Evolutionary conservation across 805 yeast species (phyloP), one percentile per base, ranked within the genome.

Genomic region (Kazachstania viticola): DNA sequence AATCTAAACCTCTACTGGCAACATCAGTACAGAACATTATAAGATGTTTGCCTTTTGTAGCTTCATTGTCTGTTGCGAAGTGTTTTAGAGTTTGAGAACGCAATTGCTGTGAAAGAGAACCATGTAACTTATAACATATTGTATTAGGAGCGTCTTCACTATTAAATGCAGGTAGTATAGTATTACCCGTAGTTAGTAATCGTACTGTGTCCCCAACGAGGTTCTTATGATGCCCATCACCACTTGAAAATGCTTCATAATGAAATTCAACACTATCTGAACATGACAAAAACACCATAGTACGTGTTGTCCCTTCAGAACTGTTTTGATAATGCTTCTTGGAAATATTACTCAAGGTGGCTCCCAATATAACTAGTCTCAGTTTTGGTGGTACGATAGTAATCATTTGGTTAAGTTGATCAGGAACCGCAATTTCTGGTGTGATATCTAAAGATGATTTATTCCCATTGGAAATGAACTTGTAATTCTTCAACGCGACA

Each of bases 251-350:
- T 0, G 75, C 79, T 28, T 73, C 69, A 55, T 75, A 84, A 58
- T 91, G 95, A 62, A 81, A 91, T 44, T 91, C 87, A 15, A 93
- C 97, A n/a, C 95, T 80, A 51, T 88, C 97, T 0, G 97, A 75
- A 60, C 98, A 88, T 11, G 95, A 80, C 41, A 87, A 69, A 54
- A 91, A 91, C 0, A 91, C 84, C 52, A 91, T 77, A 1, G 84
- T 74, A 40, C 81, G 69, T 2, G 71, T 51, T 1, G 64, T 56
- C 15, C 36, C 44, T 7, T 43, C 34, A n/a, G 35, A 30, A 14
- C 25, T 32, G 12, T 33, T 30, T 15, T 34, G 17, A 4, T 52
- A 41, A 9, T 54, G 54, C 6, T 41, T 39, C 19, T 40, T 41
- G 1, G 69, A 58, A 4, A 77, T 57, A 13, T 65, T 60, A 48